Evolutionary conservation across 495 filamentous ascomycete species (phyloP), one percentile per base, ranked within the genome.

Genomic region (Tuber calosporum): DNA sequence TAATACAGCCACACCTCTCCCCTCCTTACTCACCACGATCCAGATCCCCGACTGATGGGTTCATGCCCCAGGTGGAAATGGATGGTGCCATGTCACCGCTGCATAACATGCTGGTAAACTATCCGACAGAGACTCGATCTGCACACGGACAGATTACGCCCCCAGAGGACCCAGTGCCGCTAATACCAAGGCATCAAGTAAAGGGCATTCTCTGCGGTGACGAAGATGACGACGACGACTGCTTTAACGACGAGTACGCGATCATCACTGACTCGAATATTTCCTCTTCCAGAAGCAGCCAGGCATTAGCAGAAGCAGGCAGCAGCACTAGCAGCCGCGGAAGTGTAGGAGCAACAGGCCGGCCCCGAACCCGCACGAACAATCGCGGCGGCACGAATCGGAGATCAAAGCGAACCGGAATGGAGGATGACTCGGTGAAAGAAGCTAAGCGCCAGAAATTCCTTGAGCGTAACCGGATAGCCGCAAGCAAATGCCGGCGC

Each of bases 401-500:
- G 9, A 77, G 67, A 71, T 53, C 43, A 11, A 77, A 62, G 74
- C 73, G 42, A 39, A 69, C 67, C 2, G 41, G 40, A 20, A 36
- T 20, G 17, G 70, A 72, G 62, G 68, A 69, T 39, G 41, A 42
- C 66, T 53, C 66, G 5, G 73, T n/a, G 34, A 74, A 75, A 42
- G 79, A 81, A 43, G 76, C 68, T 53, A 81, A 81, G 39, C 70
- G 79, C 9, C 74, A 68, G 34, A 70, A 84, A 73, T 89, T 92
- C 80, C 86, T 95, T 39, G 91, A 95, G 79, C 88, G 91, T 37
- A 97, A 97, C 79, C 88, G 93, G 6, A 81, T 93, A 6, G 93
- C 93, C 7, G 93, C 93, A 0, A 92, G 88, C 82, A 97, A 96
- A 78, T 96, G 93, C 80, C 88, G 93, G 3, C 88, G 90, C 81